A percentile compares a stretch with the other conserved stretches of the same genome.
Conservation (phyloP, 164 flowering plant species). For the Berberis vulgaris region DNA sequence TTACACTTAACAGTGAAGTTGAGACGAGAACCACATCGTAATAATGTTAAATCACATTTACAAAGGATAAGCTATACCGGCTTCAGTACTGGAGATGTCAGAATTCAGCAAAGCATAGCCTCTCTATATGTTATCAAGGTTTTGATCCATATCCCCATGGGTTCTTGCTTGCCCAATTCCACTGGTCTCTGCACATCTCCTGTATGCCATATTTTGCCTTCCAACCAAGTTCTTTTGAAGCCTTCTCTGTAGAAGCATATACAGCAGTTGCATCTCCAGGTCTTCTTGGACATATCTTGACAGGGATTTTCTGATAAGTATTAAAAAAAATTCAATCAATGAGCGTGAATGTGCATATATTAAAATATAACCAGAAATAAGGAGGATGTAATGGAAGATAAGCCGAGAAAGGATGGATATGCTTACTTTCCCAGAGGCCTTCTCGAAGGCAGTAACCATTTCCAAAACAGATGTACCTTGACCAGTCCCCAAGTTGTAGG, state of each 20-base stretch:
- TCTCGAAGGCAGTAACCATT: constrained; percentile 74
- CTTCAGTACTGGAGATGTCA: too few species aligned
- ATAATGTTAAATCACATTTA: too few species aligned
- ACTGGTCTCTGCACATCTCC: constrained; percentile 80
- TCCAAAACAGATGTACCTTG: constrained; percentile 65
- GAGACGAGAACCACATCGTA: too few species aligned
- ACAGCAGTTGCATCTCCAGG: constrained; percentile 94
- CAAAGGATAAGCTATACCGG: too few species aligned
- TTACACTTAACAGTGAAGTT: too few species aligned
- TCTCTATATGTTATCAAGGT: constrained; percentile 17
- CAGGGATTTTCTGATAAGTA: constrained; percentile 48
- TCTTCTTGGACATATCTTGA: constrained; percentile 68
- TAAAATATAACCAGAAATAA: neutral
- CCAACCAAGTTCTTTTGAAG: constrained; percentile 83
- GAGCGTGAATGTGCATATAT: neutral
- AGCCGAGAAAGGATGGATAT: neutral
- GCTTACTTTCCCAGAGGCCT: constrained; percentile 67
- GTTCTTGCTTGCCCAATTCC: constrained; percentile 71
- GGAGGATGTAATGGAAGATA: neutral
- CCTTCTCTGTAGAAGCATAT: constrained; percentile 85
- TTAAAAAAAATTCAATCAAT: neutral
- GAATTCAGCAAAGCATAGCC: neutral
- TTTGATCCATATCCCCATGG: constrained; percentile 57
- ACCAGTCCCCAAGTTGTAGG: constrained; percentile 78
- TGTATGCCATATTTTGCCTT: constrained; percentile 45